These are phyloP conservation scores for Neoscytalidium dimidiatum DNA, from an alignment of 2,329 filamentous ascomycete species.

Conservation along the genomic window DNA sequence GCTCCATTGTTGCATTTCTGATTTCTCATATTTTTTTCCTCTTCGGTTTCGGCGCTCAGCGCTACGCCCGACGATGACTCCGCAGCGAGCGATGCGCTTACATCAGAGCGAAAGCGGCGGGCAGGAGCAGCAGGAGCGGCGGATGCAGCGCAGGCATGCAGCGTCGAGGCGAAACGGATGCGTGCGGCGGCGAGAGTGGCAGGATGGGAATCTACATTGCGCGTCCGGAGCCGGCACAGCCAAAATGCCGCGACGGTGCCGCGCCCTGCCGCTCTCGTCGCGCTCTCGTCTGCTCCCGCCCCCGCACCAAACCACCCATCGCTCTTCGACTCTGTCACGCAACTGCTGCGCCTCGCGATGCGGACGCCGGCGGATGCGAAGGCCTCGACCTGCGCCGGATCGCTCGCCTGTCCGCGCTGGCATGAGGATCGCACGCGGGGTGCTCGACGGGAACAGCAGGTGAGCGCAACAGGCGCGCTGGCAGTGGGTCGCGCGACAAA, in stretches of 20 bases:
- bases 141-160: too few species aligned
- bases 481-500: too few species aligned
- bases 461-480: too few species aligned
- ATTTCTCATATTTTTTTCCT: neutral
- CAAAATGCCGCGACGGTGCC: constrained; percentile 5
- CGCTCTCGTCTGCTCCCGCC: constrained; percentile 3
- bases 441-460: too few species aligned
- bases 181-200: neutral
- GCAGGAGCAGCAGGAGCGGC: too few species aligned
- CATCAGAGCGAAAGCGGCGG: neutral
- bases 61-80: too few species aligned
- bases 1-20: too few species aligned
- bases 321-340: too few species aligned
- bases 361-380: neutral
- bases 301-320: neutral
- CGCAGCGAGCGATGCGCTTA: neutral
- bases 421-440: neutral
- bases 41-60: too few species aligned
- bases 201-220: neutral
- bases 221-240: constrained; percentile 5
- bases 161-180: neutral
- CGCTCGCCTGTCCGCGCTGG: neutral
- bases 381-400: neutral
- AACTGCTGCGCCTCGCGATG: neutral
- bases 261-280: neutral